These are phyloP conservation scores for Colletotrichum godetiae DNA, from an alignment of 2,329 filamentous ascomycete species.

Conservation along the genomic window DNA sequence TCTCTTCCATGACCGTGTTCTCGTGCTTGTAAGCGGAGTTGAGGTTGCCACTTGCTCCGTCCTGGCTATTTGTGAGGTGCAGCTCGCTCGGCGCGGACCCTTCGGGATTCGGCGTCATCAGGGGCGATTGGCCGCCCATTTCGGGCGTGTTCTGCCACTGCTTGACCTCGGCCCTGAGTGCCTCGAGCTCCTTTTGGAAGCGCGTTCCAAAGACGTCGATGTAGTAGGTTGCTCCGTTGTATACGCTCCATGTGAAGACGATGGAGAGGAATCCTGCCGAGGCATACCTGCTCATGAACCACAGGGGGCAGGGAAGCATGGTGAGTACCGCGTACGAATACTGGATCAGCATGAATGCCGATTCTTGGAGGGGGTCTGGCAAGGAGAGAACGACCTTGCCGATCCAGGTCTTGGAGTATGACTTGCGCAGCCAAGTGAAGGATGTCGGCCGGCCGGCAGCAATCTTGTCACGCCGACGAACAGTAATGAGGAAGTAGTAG, in stretches of 20 bases:
- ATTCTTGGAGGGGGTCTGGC: conserved; percentile 81
- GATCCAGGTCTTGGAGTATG: conserved; percentile 90
- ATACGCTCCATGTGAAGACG: conserved; percentile 95
- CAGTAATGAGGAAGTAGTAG: conserved; percentile 96
- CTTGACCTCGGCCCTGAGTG: conserved; percentile 86
- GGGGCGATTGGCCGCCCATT: conserved; percentile 50
- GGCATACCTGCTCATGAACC: conserved; percentile 90
- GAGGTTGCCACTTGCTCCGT: conserved; percentile 34
- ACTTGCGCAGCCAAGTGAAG: conserved; percentile 95
- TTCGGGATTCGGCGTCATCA: conserved; percentile 49
- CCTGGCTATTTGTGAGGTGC: conserved; percentile 26
- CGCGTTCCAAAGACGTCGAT: conserved; percentile 97
- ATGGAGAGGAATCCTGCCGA: conserved; percentile 80
- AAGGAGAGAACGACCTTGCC: conserved; percentile 86
- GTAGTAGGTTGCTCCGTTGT: conserved; percentile 97
- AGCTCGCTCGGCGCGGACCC: conserved; percentile 24
- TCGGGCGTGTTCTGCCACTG: conserved; percentile 82
- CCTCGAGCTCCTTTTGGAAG: conserved; percentile 95
- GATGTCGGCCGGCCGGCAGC: conserved; percentile 94
- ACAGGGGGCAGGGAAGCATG: conserved; percentile 93
- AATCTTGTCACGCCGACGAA: conserved; percentile 95
- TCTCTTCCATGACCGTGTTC: conserved; percentile 35
- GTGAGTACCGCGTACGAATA: conserved; percentile 91
- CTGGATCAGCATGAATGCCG: conserved; percentile 96
- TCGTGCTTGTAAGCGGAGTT: conserved; percentile 15